Conservation (phyloP, 768 basidiomycete genomes). For the Coprinopsis marcescibilis region DNA sequence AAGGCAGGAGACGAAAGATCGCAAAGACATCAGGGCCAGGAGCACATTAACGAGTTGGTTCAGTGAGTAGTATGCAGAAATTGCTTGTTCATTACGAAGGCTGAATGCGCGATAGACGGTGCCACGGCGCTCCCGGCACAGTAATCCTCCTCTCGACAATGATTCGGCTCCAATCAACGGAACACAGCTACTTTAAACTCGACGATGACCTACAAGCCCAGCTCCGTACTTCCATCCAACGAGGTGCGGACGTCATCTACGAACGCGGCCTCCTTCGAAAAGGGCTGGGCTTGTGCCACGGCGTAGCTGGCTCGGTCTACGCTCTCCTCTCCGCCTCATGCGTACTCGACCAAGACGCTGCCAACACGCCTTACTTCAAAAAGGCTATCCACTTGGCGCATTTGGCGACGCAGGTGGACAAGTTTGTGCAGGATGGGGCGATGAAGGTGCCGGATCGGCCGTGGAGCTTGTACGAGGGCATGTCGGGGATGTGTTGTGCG, state of each 20-base stretch:
- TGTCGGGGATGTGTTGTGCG: conserved; percentile 53
- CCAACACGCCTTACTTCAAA: conserved; percentile 19
- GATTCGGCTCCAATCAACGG: conserved; percentile 24
- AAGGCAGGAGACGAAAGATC: too few species aligned
- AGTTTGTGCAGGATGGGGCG: conserved; percentile 29
- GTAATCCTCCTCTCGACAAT: conserved; percentile 42
- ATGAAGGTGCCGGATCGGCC: conserved; percentile 47
- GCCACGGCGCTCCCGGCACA: conserved; percentile 52
- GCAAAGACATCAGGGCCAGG: conserved; percentile 12
- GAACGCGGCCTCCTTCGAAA: conserved; percentile 45
- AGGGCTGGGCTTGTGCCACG: conserved; percentile 58
- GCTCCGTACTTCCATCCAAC: conserved; percentile 28
- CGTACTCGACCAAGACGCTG: conserved; percentile 26
- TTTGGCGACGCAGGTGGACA: conserved; percentile 31
- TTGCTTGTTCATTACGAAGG: neutral
- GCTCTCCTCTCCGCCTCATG: conserved; percentile 45
- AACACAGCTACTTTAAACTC: conserved; percentile 18
- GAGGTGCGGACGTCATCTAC: conserved; percentile 41
- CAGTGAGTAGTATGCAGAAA: conserved; percentile 32
- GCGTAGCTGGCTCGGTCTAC: conserved; percentile 48
- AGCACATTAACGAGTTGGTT: conserved; percentile 32
- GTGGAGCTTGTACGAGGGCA: conserved; percentile 54
- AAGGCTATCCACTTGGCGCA: conserved; percentile 45
- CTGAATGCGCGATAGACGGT: conserved; percentile 38
- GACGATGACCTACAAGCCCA: conserved; percentile 19